Conservation (phyloP, 176 grass and related monocot species). For the Oryza nivara region DNA sequence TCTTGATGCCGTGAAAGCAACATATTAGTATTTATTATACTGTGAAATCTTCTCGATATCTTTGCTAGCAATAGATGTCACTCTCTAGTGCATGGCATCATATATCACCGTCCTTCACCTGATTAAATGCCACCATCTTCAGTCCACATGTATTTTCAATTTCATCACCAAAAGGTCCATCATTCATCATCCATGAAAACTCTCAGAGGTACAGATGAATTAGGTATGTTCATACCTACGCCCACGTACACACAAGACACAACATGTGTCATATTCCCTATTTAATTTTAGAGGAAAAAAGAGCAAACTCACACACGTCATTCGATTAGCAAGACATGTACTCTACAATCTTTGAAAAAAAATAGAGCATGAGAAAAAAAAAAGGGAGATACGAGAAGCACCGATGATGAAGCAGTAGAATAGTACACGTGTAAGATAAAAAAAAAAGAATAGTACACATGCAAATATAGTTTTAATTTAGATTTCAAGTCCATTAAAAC, state of each 20-base stretch:
- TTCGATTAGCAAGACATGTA: neutral
- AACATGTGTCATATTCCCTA: neutral
- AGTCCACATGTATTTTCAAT: neutral
- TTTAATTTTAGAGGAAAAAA: neutral
- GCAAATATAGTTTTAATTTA: too few relatives aligned
- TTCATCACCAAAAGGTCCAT: neutral
- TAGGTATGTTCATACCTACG: neutral
- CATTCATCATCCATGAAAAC: slow-evolving; percentile 1
- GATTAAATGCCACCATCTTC: neutral
- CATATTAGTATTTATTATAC: neutral
- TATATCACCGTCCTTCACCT: neutral
- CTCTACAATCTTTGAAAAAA: neutral
- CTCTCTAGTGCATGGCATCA: neutral
- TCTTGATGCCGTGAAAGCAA: neutral
- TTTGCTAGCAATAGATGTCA: neutral
- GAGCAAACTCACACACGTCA: neutral
- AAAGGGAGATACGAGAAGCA: neutral
- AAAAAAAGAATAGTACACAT: too few relatives aligned
- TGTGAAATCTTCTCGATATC: neutral
- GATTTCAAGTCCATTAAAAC: too few relatives aligned
- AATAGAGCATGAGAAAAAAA: neutral
- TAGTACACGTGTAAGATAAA: too few relatives aligned
- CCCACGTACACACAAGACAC: neutral
- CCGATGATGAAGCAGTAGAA: too few relatives aligned
- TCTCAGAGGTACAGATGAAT: neutral